Percentiles rank a stretch among this genome's conserved stretches.
Evolutionary conservation across 2,329 filamentous ascomycete species (phyloP).

Genomic region (Penicillium sp.): DNA sequence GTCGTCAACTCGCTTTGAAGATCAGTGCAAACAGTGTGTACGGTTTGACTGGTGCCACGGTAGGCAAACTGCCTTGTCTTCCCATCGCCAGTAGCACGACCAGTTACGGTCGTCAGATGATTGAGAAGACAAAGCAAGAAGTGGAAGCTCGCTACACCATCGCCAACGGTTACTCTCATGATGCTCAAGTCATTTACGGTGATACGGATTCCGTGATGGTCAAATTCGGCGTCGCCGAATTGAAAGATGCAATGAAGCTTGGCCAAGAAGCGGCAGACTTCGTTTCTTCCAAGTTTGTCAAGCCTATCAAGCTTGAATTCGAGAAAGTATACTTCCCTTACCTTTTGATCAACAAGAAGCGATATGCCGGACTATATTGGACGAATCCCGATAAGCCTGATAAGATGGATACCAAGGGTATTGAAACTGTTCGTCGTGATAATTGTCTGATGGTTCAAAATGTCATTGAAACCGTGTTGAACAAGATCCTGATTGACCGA

Average conservation of each 20-base stretch:
- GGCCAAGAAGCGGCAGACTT: slow-evolving; percentile 88
- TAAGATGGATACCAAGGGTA: slow-evolving; percentile 99
- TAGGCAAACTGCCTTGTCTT: slow-evolving; percentile 91
- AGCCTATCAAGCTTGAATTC: slow-evolving; percentile 98
- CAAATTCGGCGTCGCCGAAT: slow-evolving; percentile 87
- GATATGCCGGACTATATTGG: slow-evolving; percentile 97
- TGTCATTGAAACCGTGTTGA: slow-evolving; percentile 92
- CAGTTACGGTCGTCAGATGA: slow-evolving; percentile 97
- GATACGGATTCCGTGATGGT: slow-evolving; percentile 99
- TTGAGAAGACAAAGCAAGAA: slow-evolving; percentile 95
- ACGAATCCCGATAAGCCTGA: slow-evolving; percentile 92
- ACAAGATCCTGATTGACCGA: slow-evolving; percentile 92
- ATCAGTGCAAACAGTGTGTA: slow-evolving; percentile 98
- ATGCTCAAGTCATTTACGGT: slow-evolving; percentile 96
- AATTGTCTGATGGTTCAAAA: slow-evolving; percentile 95
- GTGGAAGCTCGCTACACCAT: slow-evolving; percentile 88
- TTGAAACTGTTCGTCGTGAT: slow-evolving; percentile 94
- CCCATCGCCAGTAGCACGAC: slow-evolving; percentile 96
- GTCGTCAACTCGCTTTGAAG: slow-evolving; percentile 93
- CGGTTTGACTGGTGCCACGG: slow-evolving; percentile 92
- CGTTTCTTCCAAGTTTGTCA: slow-evolving; percentile 89
- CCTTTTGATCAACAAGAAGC: slow-evolving; percentile 98
- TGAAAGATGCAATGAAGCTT: slow-evolving; percentile 86
- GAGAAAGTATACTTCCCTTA: slow-evolving; percentile 99
- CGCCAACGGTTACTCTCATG: slow-evolving; percentile 88